Conservation (phyloP, 306 rosid species). For the Gynostemma pentaphyllum region DNA sequence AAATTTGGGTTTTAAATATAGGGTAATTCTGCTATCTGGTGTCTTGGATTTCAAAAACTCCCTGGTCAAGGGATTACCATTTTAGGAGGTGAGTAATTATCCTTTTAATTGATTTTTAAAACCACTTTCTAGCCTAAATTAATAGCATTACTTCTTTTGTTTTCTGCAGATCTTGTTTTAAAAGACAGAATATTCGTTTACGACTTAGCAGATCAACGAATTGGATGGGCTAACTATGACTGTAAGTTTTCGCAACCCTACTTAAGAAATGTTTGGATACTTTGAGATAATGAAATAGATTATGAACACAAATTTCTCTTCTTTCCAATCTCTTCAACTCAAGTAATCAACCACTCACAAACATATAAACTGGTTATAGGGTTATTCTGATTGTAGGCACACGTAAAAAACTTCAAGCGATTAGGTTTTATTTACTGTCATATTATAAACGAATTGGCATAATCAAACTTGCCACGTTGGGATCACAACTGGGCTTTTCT, state of each 20-base stretch:
- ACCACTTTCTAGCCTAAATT: not conserved
- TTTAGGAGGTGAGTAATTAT: conserved; percentile 60
- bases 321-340: not conserved
- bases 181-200: conserved; percentile 86
- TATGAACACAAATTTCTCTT: not conserved
- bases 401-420: not conserved
- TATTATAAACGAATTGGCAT: not conserved
- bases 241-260: conserved; percentile 57
- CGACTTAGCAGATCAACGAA: conserved; percentile 72
- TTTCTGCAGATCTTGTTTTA: conserved; percentile 70
- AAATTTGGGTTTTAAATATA: conserved; percentile 20
- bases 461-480: not conserved
- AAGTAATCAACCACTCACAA: not conserved
- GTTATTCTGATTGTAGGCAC: not conserved
- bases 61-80: conserved; percentile 74
- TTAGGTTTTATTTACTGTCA: not conserved
- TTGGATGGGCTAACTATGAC: conserved; percentile 93
- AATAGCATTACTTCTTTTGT: conserved; percentile 12
- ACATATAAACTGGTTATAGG: not conserved
- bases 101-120: not conserved
- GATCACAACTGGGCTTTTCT: not conserved
- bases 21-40: conserved; percentile 73
- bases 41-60: conserved; percentile 82
- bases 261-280: not conserved
- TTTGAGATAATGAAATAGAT: not conserved